Conservation (phyloP, 805 yeast genomes). For the Suhomyces prunicola region DNA sequence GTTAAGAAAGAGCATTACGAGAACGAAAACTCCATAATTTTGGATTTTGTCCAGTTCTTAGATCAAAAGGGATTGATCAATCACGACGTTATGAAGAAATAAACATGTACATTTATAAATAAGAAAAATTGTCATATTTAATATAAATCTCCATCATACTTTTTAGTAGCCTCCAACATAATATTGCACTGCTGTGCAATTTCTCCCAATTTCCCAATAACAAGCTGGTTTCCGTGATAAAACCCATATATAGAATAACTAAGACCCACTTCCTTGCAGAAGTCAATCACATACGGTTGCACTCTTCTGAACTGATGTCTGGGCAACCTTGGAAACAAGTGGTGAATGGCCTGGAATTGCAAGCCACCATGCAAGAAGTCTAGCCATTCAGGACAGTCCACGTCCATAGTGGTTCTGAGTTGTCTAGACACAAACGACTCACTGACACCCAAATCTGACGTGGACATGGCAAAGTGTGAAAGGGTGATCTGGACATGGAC, state of each 20-base stretch:
- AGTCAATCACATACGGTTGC: slow-evolving; percentile 68
- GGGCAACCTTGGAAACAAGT: slow-evolving; percentile 84
- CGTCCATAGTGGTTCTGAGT: slow-evolving; percentile 90
- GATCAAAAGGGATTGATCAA: slow-evolving; percentile 28
- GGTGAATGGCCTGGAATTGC: slow-evolving; percentile 90
- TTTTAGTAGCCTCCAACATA: slow-evolving; percentile 66
- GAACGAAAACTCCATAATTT: slow-evolving; percentile 37
- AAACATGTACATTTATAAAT: neutral
- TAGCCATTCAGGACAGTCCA: slow-evolving; percentile 89
- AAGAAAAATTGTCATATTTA: neutral
- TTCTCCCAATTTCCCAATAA: slow-evolving; percentile 65
- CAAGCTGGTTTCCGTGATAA: slow-evolving; percentile 69
- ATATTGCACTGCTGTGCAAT: slow-evolving; percentile 78
- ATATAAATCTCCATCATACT: slow-evolving; percentile 53
- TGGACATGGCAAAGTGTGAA: slow-evolving; percentile 91
- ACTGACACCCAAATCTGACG: slow-evolving; percentile 76
- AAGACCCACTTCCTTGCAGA: slow-evolving; percentile 74
- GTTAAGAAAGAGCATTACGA: slow-evolving; percentile 42
- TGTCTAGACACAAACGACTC: slow-evolving; percentile 81
- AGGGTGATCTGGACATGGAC: slow-evolving; percentile 92
- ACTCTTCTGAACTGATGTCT: slow-evolving; percentile 79
- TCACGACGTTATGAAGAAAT: slow-evolving; percentile 16
- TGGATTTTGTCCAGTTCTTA: slow-evolving; percentile 39
- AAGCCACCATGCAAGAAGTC: slow-evolving; percentile 90
- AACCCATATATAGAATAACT: slow-evolving; percentile 84